A percentile compares a stretch with the other conserved stretches of the same genome.
Conservation (phyloP, 2,329 filamentous ascomycete genomes). For the Beauveria caledonica region DNA sequence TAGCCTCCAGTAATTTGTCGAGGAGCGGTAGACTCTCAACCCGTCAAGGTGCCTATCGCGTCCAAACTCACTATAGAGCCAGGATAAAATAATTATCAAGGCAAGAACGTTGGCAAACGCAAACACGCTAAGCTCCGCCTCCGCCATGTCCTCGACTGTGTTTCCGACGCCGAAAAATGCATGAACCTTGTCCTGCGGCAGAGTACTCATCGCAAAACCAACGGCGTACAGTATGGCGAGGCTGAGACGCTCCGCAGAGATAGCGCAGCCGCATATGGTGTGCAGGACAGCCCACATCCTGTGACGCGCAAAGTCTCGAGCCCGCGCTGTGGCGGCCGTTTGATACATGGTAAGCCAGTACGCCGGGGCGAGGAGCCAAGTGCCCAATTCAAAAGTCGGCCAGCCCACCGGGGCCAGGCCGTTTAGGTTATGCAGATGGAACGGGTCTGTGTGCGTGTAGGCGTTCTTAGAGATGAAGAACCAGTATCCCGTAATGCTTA, state of each 20-base stretch:
- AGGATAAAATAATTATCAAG: too few species aligned
- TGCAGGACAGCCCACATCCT: constrained; percentile 4
- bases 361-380: not conserved
- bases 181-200: not conserved
- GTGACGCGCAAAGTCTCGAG: not conserved
- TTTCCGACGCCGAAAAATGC: not conserved
- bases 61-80: too few species aligned
- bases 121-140: constrained; percentile 1
- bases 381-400: constrained; percentile 5
- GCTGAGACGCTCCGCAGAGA: not conserved
- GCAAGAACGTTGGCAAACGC: not conserved
- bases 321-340: not conserved
- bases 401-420: not conserved
- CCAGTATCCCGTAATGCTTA: not conserved
- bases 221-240: not conserved
- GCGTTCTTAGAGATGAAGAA: not conserved
- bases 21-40: too few species aligned
- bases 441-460: not conserved
- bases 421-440: not conserved
- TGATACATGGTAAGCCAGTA: constrained; percentile 3
- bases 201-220: not conserved
- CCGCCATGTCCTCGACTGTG: not conserved
- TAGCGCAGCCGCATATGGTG: not conserved
- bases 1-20: too few species aligned
- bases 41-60: too few species aligned